Evolutionary conservation across 2,329 filamentous ascomycete genomes (phyloP).

Genomic region (Diaporthe eres): DNA sequence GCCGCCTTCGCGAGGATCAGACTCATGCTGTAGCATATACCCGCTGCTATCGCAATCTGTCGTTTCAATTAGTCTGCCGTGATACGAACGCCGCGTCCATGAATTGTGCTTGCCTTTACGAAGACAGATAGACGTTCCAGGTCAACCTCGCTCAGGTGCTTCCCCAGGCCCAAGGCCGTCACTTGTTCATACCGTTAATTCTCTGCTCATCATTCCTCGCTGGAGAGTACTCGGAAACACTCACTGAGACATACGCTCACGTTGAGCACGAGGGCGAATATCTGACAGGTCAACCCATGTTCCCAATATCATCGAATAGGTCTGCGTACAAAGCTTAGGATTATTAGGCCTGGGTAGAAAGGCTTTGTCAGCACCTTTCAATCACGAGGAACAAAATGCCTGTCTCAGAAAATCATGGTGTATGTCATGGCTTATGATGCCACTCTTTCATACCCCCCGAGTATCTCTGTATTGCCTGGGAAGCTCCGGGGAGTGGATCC

Average conservation of each 20-base stretch:
- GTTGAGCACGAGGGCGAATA: constrained; percentile 28
- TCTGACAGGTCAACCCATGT: constrained; percentile 9
- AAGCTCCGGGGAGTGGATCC: too few relatives aligned
- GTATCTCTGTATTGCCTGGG: not conserved
- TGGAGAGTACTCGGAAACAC: not conserved
- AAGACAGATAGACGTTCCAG: constrained; percentile 4
- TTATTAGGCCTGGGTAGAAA: not conserved
- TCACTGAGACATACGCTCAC: constrained; percentile 25
- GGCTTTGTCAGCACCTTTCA: not conserved
- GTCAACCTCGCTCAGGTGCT: constrained; percentile 6
- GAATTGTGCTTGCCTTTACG: constrained; percentile 11
- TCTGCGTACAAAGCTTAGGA: constrained; percentile 30
- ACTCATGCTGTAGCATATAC: constrained; percentile 30
- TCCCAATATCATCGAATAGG: not conserved
- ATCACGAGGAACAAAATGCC: too few relatives aligned
- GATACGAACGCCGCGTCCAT: not conserved
- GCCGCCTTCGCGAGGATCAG: constrained; percentile 23
- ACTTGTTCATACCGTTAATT: not conserved
- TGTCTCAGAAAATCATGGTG: not conserved
- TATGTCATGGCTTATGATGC: not conserved
- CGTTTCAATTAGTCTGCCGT: not conserved
- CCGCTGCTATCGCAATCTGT: constrained; percentile 15
- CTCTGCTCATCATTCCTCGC: not conserved
- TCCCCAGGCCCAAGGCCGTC: constrained; percentile 18
- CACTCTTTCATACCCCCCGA: not conserved